phyloP scores from a whole-genome alignment of 441 rosid genomes.

The Metrosideros polymorpha region DNA sequence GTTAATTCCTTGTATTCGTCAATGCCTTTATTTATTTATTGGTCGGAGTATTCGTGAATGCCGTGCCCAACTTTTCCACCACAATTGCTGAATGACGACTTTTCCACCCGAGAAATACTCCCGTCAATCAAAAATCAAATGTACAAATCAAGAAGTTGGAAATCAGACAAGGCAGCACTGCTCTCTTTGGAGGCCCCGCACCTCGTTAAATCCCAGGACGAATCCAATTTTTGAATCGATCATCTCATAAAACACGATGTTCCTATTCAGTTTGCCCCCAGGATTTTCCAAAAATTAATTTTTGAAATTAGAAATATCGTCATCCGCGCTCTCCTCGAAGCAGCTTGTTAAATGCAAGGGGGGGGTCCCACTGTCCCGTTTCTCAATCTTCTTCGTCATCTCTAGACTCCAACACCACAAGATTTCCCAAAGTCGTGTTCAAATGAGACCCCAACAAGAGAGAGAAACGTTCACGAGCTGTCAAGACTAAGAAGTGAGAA shows the following conservation, averaged over 20 bases:
- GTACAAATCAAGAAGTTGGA: background rate
- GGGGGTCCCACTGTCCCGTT: background rate
- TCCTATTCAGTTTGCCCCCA: background rate
- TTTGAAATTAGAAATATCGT: too few relatives aligned
- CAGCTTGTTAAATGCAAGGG: background rate
- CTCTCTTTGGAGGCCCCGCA: background rate
- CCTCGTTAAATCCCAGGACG: background rate
- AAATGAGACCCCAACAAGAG: background rate
- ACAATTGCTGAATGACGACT: background rate
- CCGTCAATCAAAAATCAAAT: background rate
- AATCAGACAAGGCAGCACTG: background rate
- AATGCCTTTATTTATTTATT: too few relatives aligned
- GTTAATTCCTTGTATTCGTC: background rate
- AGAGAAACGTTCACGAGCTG: fast-evolving
- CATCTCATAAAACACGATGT: background rate
- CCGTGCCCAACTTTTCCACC: background rate
- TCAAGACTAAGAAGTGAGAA: background rate
- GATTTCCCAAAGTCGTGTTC: background rate
- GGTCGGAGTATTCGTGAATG: too few relatives aligned
- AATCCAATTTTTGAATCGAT: background rate
- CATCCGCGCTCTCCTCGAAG: too few relatives aligned
- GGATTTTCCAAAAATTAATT: too few relatives aligned
- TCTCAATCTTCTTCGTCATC: background rate
- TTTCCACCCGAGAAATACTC: background rate
- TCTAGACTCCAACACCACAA: background rate